Conservation (phyloP, 768 basidiomycete species). For the Tulasnella sp. region DNA sequence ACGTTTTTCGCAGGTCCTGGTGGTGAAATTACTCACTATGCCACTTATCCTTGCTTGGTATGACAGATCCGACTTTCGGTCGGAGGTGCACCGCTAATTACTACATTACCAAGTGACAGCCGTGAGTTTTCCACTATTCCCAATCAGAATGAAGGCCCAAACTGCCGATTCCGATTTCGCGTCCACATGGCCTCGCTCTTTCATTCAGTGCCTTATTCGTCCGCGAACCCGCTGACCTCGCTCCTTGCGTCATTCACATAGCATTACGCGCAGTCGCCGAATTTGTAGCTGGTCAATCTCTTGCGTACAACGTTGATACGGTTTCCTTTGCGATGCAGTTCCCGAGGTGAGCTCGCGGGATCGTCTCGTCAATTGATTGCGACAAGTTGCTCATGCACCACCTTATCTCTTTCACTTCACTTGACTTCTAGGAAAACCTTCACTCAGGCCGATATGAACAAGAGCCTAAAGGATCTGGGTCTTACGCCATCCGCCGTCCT, state of each 20-base stretch:
- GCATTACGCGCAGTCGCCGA: constrained; percentile 81
- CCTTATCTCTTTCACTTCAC: not conserved
- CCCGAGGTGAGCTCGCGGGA: constrained; percentile 52
- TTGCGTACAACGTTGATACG: constrained; percentile 61
- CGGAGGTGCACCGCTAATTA: constrained; percentile 71
- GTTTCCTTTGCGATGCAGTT: constrained; percentile 71
- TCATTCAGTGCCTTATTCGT: not conserved
- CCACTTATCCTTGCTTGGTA: not conserved
- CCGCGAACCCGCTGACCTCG: not conserved
- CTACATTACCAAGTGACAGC: constrained; percentile 66
- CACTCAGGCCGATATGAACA: constrained; percentile 57
- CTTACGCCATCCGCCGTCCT: constrained; percentile 80
- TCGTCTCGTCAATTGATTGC: not conserved
- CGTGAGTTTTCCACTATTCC: constrained; percentile 35
- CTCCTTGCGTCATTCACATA: constrained; percentile 23
- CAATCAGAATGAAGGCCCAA: not conserved
- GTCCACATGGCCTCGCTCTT: not conserved
- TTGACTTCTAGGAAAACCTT: constrained; percentile 65
- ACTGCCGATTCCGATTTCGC: no score
- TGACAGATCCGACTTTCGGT: constrained; percentile 65
- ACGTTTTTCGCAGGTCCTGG: not conserved
- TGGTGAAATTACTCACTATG: not conserved
- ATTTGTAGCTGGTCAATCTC: constrained; percentile 64
- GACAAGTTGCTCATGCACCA: not conserved
- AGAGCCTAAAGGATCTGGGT: constrained; percentile 70